phyloP scores from a whole-genome alignment of 768 basidiomycete genomes.

The Chalciporus sphaerocephalus region DNA sequence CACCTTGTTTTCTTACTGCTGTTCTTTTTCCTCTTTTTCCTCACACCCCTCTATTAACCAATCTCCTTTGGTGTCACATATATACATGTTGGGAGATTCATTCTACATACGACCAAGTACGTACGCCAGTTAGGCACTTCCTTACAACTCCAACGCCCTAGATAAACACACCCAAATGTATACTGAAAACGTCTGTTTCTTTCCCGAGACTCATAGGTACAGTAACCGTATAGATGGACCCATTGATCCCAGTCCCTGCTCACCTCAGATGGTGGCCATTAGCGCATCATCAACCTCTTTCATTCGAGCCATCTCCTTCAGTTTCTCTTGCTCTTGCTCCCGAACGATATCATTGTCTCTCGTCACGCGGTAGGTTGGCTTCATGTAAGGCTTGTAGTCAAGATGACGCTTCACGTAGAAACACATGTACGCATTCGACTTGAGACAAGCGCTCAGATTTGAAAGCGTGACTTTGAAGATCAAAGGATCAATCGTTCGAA shows the following conservation, averaged over 20 bases:
- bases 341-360: slow-evolving; percentile 63
- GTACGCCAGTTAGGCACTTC: slow-evolving; percentile 1
- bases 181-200: background rate
- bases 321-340: slow-evolving; percentile 53
- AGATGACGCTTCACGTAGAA: slow-evolving; percentile 90
- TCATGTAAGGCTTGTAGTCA: slow-evolving; percentile 72
- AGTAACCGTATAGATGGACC: background rate
- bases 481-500: background rate
- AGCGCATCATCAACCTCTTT: slow-evolving; percentile 65
- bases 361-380: slow-evolving; percentile 62
- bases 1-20: background rate
- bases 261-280: slow-evolving; percentile 40
- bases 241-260: background rate
- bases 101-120: slow-evolving; percentile 6
- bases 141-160: slow-evolving; percentile 3
- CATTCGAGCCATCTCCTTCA: slow-evolving; percentile 49
- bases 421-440: slow-evolving; percentile 86
- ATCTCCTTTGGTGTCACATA: background rate
- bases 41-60: background rate
- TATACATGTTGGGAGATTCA: slow-evolving; percentile 2
- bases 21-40: background rate
- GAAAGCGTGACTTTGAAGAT: slow-evolving; percentile 64
- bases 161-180: slow-evolving; percentile 13
- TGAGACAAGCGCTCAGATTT: slow-evolving; percentile 61
- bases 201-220: background rate